Evolutionary conservation across 345 rosid genomes (phyloP), one percentile per base, ranked within the genome.

Genomic region (Hibiscus syriacus): DNA sequence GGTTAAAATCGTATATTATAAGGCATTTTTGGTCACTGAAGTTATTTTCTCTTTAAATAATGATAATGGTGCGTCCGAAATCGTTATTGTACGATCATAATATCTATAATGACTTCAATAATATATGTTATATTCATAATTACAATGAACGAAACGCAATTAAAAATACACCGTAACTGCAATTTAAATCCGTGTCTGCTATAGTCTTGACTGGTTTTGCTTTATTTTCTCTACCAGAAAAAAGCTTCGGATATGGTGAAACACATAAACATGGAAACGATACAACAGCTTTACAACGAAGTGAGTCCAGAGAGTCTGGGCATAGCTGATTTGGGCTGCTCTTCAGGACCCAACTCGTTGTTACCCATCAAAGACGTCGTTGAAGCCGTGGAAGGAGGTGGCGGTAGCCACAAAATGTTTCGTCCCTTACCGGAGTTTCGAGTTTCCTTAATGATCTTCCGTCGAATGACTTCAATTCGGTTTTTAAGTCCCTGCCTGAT

Each of bases 311-410:
- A 73, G 38, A 82, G 75, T 23, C 22, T 92, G 50, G 73, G 75
- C 66, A 80, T 92, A 16, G 97, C 95, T 52, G 97, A 90, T 78
- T 38, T 92, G 60, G 98, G 98, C 0, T 90, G 98, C 74, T 88
- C 98, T 34, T 86, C 95, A 6, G 97, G 98, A 56, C 92, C 92
- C 67, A 92, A 85, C 78, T 75, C 95, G 6, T 74, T 86, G 0
- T 69, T 88, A n/a, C 78, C 73, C 54, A 66, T 86, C 72, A 79
- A 46, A 77, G 82, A 86, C 17, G 70, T 84, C 14, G 74, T 82
- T 19, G 80, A 74, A 71, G 69, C 81, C 17, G 59, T 86, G 10
- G 76, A 82, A 67, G n/a, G 41, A 49, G 71, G 70, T 69, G n/a
- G n/a, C n/a, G n/a, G n/a, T n/a, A 48, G 69, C 32, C 39, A 23